Evolutionary conservation across 257 asterid species (phyloP), one percentile per base, ranked within the genome.

Genomic region (Ehretia macrophylla): DNA sequence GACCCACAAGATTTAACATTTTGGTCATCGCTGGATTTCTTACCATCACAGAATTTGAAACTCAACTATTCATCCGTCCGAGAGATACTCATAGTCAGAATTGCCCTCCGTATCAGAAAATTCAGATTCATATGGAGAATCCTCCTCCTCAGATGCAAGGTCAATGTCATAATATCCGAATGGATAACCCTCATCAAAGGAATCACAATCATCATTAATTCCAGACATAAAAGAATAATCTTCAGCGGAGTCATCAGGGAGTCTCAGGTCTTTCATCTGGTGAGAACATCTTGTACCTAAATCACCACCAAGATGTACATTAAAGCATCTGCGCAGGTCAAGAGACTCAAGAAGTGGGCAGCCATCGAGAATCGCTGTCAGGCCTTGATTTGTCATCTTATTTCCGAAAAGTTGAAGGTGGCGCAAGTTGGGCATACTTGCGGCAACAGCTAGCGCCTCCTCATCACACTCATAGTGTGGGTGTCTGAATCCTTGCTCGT

Each of bases 311-410:
- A 74, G 74, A 27, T 78, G 32, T 46, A 79, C 60, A 20, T 45
- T 40, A n/a, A 48, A 64, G 61, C 85, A 84, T 17, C 17, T 59
- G 13, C 82, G 62, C 8, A 84, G 42, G 73, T 77, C 85, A 32
- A 84, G 81, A 23, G 84, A 76, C 53, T 84, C 84, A 55, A 84
- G 81, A 32, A 32, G 63, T 1, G 82, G 75, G 59, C 88, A 84
- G 12, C 76, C 77, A 38, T 72, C 73, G 63, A 84, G 82, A 72
- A 84, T 62, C 14, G 78, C 77, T 59, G 60, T 35, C 67, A 76
- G 60, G 2, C 78, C 83, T 8, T 54, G 63, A 19, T 71, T 66
- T 12, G 65, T 40, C 73, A 78, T 64, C 18, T 5, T 5, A 51
- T 72, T 67, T 55, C 73, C 80, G 18, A 64, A 17, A 20, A 78